phyloP scores from a whole-genome alignment of 176 grass and related monocot genomes.

The Oryza meyeriana region DNA sequence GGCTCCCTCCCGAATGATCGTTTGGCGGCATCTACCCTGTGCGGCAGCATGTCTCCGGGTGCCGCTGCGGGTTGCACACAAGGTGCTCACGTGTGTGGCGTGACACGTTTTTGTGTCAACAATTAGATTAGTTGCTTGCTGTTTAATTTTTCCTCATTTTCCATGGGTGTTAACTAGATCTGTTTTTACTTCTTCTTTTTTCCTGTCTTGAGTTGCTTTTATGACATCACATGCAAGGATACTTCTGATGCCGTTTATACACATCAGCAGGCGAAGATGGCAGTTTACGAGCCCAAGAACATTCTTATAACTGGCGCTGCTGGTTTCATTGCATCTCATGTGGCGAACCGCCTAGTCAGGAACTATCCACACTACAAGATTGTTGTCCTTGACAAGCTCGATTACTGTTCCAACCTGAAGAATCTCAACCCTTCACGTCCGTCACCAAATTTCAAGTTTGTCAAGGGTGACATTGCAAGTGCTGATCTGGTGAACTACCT shows the following conservation, averaged over 20 bases:
- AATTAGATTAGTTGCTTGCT: background rate
- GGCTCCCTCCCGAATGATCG: too few species aligned
- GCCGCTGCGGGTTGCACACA: too few species aligned
- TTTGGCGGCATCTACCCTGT: too few species aligned
- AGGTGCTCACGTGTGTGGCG: too few species aligned
- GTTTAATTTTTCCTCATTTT: background rate
- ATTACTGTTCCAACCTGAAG: slow-evolving; percentile 77
- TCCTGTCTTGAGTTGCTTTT: background rate
- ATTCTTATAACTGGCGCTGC: slow-evolving; percentile 80
- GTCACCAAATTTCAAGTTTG: slow-evolving; percentile 73
- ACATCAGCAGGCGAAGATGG: slow-evolving; percentile 35
- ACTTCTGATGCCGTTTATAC: background rate
- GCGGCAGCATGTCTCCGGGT: too few species aligned
- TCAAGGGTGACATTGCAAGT: slow-evolving; percentile 86
- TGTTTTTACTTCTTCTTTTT: background rate
- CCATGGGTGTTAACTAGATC: background rate
- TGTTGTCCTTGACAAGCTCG: slow-evolving; percentile 76
- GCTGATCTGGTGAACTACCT: slow-evolving; percentile 82
- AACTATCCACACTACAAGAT: slow-evolving; percentile 76
- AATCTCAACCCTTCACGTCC: slow-evolving; percentile 52
- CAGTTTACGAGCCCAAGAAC: slow-evolving; percentile 65
- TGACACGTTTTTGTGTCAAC: too few species aligned
- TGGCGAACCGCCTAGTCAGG: slow-evolving; percentile 65
- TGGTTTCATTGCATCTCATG: slow-evolving; percentile 81
- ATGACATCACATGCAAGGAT: background rate